Conservation (phyloP, 2,329 filamentous ascomycete species). For the Hypoxylon sp. region DNA sequence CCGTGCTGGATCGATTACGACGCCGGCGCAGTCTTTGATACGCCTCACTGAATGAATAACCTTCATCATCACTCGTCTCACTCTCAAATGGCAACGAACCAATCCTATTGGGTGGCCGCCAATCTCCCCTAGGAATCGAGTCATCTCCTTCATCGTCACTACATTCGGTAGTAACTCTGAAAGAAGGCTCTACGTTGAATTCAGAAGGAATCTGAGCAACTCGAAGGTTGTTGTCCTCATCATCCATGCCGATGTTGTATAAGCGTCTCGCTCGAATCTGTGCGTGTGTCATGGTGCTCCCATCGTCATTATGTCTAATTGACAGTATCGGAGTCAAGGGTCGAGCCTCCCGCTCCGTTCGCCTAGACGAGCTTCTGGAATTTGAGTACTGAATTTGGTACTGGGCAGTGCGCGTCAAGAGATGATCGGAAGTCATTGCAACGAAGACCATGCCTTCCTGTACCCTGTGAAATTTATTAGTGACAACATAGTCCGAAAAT, state of each 20-base stretch:
- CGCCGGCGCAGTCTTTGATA: slow-evolving; percentile 49
- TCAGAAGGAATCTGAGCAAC: slow-evolving; percentile 69
- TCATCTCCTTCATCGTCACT: slow-evolving; percentile 69
- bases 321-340: slow-evolving; percentile 60
- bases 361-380: slow-evolving; percentile 44
- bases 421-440: slow-evolving; percentile 83
- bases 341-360: slow-evolving; percentile 48
- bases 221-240: slow-evolving; percentile 60
- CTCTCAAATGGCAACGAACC: slow-evolving; percentile 68
- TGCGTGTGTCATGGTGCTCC: slow-evolving; percentile 60
- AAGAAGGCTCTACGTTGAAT: slow-evolving; percentile 63
- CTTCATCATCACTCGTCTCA: slow-evolving; percentile 57
- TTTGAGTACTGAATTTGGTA: slow-evolving; percentile 78
- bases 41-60: slow-evolving; percentile 49
- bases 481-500: slow-evolving; percentile 51
- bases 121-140: slow-evolving; percentile 47
- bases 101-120: slow-evolving; percentile 64
- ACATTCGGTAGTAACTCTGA: slow-evolving; percentile 69
- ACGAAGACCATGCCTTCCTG: slow-evolving; percentile 94
- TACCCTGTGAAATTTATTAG: slow-evolving; percentile 66
- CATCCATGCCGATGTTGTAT: slow-evolving; percentile 58
- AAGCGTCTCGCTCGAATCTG: slow-evolving; percentile 60
- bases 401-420: slow-evolving; percentile 77
- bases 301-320: slow-evolving; percentile 65
- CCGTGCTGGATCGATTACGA: slow-evolving; percentile 48